Conservation (phyloP, 768 basidiomycete species). For the Mycena galericulata region DNA sequence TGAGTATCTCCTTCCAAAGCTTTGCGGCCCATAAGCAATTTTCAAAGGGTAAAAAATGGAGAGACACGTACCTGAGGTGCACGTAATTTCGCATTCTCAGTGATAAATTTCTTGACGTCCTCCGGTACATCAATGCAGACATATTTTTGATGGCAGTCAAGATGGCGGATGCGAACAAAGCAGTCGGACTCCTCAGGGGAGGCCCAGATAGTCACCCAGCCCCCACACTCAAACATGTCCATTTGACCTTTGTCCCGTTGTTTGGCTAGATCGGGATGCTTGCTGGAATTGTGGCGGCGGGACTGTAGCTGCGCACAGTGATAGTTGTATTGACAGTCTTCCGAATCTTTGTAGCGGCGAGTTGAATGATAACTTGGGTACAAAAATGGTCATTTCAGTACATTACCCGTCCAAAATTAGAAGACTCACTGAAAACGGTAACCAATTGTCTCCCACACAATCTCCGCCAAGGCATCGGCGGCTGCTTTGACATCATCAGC, state of each 20-base stretch:
- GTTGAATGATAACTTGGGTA: conserved; percentile 4
- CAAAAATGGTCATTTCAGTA: too few relatives aligned
- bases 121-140: neutral
- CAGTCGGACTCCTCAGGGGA: neutral
- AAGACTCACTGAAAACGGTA: too few relatives aligned
- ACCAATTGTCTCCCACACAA: too few relatives aligned
- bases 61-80: conserved; percentile 20
- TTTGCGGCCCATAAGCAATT: neutral
- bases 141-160: conserved; percentile 35
- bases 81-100: conserved; percentile 9
- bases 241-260: conserved; percentile 28
- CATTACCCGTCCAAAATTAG: too few relatives aligned
- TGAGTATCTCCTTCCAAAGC: conserved; percentile 35
- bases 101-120: neutral
- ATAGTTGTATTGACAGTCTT: neutral
- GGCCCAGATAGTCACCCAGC: conserved; percentile 32
- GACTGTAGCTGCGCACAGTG: conserved; percentile 2
- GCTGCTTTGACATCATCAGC: too few relatives aligned
- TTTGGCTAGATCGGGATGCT: conserved; percentile 16
- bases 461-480: too few relatives aligned
- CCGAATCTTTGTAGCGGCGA: neutral
- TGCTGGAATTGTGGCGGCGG: conserved; percentile 23
- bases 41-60: too few relatives aligned
- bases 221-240: conserved; percentile 33
- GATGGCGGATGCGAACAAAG: conserved; percentile 22